Conservation (phyloP, 2,329 filamentous ascomycete species). For the Erysiphe neolycopersici region DNA sequence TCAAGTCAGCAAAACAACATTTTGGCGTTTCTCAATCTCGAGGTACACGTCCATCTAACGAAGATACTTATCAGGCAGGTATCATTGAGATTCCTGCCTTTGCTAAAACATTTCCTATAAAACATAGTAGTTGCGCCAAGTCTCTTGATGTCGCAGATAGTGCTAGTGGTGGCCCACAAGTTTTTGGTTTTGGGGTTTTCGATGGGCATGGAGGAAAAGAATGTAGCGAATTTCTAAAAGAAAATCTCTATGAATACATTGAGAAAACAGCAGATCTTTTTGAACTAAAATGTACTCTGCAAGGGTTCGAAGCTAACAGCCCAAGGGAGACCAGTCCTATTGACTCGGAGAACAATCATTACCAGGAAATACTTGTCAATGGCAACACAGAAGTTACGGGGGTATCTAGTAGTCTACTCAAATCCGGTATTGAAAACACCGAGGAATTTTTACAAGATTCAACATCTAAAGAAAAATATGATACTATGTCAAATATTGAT, state of each 20-base stretch:
- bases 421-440: too few relatives aligned
- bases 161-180: conserved; percentile 67
- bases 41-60: conserved; percentile 68
- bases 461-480: too few relatives aligned
- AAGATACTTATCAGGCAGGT: conserved; percentile 82
- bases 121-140: conserved; percentile 14
- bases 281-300: conserved; percentile 50
- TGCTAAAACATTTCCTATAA: conserved; percentile 53
- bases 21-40: conserved; percentile 59
- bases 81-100: conserved; percentile 86
- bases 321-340: conserved; percentile 3
- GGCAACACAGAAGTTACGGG: too few relatives aligned
- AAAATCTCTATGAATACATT: conserved; percentile 68
- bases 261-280: conserved; percentile 58
- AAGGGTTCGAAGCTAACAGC: conserved; percentile 11
- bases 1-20: conserved; percentile 86
- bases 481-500: too few relatives aligned
- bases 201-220: conserved; percentile 83
- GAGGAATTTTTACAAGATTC: too few relatives aligned
- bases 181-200: conserved; percentile 94
- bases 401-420: too few relatives aligned
- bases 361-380: too few relatives aligned
- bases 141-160: conserved; percentile 31
- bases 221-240: conserved; percentile 64
- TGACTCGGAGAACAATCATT: too few relatives aligned